Percentiles rank a stretch among this genome's conserved stretches.
These are phyloP conservation scores for Trapa incisa DNA, from an alignment of 345 rosid genomes.

Conservation along the genomic window DNA sequence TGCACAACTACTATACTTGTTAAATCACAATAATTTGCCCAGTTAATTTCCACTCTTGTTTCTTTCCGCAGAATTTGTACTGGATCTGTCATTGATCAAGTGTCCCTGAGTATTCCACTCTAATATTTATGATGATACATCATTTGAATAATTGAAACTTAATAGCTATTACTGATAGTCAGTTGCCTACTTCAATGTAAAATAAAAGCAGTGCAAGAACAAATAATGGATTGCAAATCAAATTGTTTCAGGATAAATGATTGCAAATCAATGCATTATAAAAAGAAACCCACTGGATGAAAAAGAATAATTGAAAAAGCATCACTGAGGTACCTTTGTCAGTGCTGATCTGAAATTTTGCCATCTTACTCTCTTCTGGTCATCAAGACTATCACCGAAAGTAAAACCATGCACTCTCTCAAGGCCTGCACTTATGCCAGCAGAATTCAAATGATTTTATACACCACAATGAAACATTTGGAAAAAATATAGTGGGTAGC, in stretches of 20 bases:
- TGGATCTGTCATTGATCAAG: background rate
- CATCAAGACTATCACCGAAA: slow-evolving; percentile 84
- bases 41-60: no score
- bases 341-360: slow-evolving; percentile 54
- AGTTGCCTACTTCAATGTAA: background rate
- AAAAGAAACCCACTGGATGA: background rate
- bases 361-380: slow-evolving; percentile 54
- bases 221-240: background rate
- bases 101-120: no score
- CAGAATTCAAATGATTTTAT: background rate
- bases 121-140: background rate
- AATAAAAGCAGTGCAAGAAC: background rate
- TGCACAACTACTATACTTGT: no score
- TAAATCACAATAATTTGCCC: no score
- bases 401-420: slow-evolving; percentile 94
- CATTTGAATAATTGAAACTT: background rate
- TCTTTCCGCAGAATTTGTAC: no score
- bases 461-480: background rate
- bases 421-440: slow-evolving; percentile 36
- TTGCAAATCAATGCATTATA: background rate
- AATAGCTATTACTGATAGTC: background rate
- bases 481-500: background rate
- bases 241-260: no score
- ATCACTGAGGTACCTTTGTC: slow-evolving; percentile 36
- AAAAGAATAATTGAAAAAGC: background rate